Conservation (phyloP, 495 filamentous ascomycete genomes). For the Penicillium desertorum region DNA sequence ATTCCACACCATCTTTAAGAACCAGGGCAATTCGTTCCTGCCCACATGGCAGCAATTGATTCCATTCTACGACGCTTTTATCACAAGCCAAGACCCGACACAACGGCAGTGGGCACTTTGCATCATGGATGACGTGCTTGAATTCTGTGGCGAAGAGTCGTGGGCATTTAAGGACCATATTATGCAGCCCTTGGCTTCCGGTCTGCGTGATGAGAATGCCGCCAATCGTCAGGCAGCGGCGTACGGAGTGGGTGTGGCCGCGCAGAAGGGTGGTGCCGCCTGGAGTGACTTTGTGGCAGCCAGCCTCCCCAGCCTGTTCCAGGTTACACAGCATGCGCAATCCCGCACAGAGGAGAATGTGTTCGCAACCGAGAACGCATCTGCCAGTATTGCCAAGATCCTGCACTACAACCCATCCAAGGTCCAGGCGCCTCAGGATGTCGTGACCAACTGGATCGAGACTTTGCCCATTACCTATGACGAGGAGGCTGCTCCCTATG, state of each 20-base stretch:
- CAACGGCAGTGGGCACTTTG: conserved; percentile 98
- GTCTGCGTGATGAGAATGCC: conserved; percentile 77
- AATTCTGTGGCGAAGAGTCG: conserved; percentile 86
- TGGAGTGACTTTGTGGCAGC: conserved; percentile 84
- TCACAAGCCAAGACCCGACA: conserved; percentile 79
- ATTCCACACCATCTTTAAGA: conserved; percentile 98
- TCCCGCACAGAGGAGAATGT: conserved; percentile 90
- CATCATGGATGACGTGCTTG: conserved; percentile 97
- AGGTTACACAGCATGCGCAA: conserved; percentile 72
- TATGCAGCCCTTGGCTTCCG: conserved; percentile 76
- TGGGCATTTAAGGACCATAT: conserved; percentile 83
- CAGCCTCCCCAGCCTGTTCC: conserved; percentile 77
- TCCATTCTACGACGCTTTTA: conserved; percentile 79
- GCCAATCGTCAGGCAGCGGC: conserved; percentile 96
- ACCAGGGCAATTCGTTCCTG: conserved; percentile 82
- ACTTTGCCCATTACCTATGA: conserved; percentile 91
- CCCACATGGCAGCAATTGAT: conserved; percentile 82
- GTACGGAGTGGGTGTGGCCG: conserved; percentile 94
- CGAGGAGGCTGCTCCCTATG: conserved; percentile 96
- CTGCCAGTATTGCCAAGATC: conserved; percentile 94
- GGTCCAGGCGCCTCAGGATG: conserved; percentile 67
- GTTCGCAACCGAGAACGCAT: conserved; percentile 97
- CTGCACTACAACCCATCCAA: conserved; percentile 80
- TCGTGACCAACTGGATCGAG: conserved; percentile 79
- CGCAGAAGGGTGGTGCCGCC: conserved; percentile 80